Percentiles rank a stretch among this genome's conserved stretches.
Evolutionary conservation across 805 yeast species (phyloP).

Genomic region (Middelhovenomyces tepae): DNA sequence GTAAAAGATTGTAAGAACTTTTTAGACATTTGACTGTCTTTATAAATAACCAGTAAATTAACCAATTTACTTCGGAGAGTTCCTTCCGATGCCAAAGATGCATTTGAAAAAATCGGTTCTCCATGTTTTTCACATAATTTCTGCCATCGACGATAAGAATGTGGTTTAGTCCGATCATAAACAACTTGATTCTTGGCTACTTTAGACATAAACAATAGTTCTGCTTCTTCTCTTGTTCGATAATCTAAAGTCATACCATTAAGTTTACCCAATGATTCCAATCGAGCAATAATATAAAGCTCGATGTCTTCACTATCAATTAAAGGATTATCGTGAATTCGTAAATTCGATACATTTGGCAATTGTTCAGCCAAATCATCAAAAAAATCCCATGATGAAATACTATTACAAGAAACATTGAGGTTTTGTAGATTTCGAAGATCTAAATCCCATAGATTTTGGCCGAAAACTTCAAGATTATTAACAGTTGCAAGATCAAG

Average conservation of each 20-base stretch:
- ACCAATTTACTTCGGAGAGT: constrained; percentile 16
- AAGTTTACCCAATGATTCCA: constrained; percentile 32
- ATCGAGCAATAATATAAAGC: constrained; percentile 39
- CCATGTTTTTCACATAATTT: constrained; percentile 33
- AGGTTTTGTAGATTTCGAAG: constrained; percentile 19
- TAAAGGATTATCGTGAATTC: constrained; percentile 49
- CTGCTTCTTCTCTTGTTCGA: constrained; percentile 53
- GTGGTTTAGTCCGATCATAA: constrained; percentile 15
- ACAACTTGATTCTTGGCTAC: constrained; percentile 28
- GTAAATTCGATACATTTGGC: constrained; percentile 38
- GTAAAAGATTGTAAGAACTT: constrained; percentile 26
- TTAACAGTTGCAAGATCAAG: too few species aligned
- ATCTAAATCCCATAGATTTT: constrained; percentile 1
- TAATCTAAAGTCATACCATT: constrained; percentile 48
- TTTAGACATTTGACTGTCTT: constrained; percentile 7
- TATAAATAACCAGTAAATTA: constrained; percentile 12
- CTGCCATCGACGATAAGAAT: constrained; percentile 36
- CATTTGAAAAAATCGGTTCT: constrained; percentile 10
- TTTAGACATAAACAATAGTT: constrained; percentile 52
- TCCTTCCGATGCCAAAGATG: constrained; percentile 1
- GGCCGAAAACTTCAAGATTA: too few species aligned
- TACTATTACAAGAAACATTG: constrained; percentile 44
- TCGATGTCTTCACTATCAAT: constrained; percentile 20
- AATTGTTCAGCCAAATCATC: constrained; percentile 35
- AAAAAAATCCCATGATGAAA: constrained; percentile 40